A percentile compares a stretch with the other conserved stretches of the same genome.
These are phyloP conservation scores for Madurella fahalii DNA, from an alignment of 2,329 filamentous ascomycete species.

Conservation along the genomic window DNA sequence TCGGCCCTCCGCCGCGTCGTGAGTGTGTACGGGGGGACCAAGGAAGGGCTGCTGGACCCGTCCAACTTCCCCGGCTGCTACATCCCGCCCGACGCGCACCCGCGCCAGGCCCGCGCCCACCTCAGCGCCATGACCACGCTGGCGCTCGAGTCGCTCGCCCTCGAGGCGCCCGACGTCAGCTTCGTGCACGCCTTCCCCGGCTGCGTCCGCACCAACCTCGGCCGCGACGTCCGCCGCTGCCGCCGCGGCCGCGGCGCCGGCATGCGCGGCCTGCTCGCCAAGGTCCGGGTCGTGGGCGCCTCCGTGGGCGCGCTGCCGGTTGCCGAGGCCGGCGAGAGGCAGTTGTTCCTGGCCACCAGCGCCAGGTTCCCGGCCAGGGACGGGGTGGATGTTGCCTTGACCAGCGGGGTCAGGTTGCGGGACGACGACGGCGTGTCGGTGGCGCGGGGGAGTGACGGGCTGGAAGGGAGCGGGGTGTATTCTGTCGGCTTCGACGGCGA, in stretches of 20 bases:
- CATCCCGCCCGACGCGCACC: conserved; percentile 33
- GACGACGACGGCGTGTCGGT: conserved; percentile 23
- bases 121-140: conserved; percentile 48
- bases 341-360: conserved; percentile 36
- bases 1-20: conserved; percentile 49
- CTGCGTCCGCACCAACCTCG: conserved; percentile 33
- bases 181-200: conserved; percentile 41
- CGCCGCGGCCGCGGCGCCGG: no score
- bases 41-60: conserved; percentile 46
- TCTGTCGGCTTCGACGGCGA: conserved; percentile 34
- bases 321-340: conserved; percentile 37
- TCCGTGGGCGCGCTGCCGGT: conserved; percentile 22
- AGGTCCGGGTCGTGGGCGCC: conserved; percentile 27
- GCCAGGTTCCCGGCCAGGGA: conserved; percentile 29
- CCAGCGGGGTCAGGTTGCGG: conserved; percentile 25
- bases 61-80: conserved; percentile 43
- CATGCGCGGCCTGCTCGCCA: conserved; percentile 23
- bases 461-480: conserved; percentile 37
- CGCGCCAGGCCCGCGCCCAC: conserved; percentile 34
- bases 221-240: conserved; percentile 23
- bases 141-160: conserved; percentile 44
- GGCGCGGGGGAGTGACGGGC: conserved; percentile 31
- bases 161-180: conserved; percentile 38
- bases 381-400: conserved; percentile 21
- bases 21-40: conserved; percentile 49